These are phyloP conservation scores for Madurella fahalii DNA, from an alignment of 2,329 filamentous ascomycete genomes.

Conservation along the genomic window DNA sequence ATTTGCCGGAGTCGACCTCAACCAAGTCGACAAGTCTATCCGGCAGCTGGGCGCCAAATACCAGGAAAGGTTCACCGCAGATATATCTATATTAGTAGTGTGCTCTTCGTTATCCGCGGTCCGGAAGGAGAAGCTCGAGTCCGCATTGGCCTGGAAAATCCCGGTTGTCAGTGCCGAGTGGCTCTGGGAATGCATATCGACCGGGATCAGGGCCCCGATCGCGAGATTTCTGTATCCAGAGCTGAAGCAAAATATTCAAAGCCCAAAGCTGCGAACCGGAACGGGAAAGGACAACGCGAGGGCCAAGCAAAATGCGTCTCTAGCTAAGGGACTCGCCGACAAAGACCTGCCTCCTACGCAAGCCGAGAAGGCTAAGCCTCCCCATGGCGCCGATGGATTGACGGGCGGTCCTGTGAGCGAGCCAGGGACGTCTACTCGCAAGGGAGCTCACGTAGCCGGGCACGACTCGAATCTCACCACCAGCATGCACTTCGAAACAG, in stretches of 20 bases:
- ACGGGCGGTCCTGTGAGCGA: constrained; percentile 14
- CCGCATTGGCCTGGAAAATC: constrained; percentile 70
- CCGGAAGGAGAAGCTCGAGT: constrained; percentile 70
- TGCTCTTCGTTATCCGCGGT: constrained; percentile 57
- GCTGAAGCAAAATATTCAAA: constrained; percentile 33
- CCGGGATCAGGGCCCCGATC: constrained; percentile 44
- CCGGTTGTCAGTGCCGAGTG: constrained; percentile 78
- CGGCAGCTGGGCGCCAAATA: constrained; percentile 75
- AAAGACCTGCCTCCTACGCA: constrained; percentile 18
- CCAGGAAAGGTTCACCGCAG: constrained; percentile 68
- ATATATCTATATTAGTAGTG: constrained; percentile 75
- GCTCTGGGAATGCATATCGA: constrained; percentile 77
- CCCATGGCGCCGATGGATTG: constrained; percentile 16
- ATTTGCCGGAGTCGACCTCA: constrained; percentile 77
- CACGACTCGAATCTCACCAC: constrained; percentile 18
- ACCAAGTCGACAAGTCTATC: constrained; percentile 77
- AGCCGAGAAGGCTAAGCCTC: constrained; percentile 13
- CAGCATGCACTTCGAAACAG: constrained; percentile 27
- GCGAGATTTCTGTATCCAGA: constrained; percentile 47
- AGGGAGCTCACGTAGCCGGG: not conserved
- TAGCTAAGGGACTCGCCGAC: constrained; percentile 8
- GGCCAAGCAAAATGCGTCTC: not conserved
- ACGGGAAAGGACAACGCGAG: constrained; percentile 1
- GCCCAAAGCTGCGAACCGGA: constrained; percentile 9
- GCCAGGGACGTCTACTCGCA: not conserved